Evolutionary conservation across 2,329 filamentous ascomycete genomes (phyloP).

Genomic region (Fusarium gaditjirri): DNA sequence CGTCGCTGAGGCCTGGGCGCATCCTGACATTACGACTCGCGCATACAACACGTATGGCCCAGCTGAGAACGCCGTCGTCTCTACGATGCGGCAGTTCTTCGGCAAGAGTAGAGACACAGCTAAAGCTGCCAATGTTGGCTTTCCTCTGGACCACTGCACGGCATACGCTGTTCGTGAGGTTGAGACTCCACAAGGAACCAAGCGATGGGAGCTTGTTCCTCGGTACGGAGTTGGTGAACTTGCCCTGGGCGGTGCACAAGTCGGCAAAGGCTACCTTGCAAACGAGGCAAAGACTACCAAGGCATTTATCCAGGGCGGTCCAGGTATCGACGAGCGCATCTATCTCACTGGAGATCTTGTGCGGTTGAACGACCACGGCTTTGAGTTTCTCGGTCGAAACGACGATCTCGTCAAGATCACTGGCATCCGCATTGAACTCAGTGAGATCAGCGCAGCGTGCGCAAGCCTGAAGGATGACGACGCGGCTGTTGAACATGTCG

Average conservation of each 20-base stretch:
- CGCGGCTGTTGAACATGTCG: slow-evolving; percentile 9
- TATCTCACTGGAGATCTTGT: slow-evolving; percentile 28
- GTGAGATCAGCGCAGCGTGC: slow-evolving; percentile 27
- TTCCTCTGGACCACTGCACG: slow-evolving; percentile 15
- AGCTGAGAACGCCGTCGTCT: slow-evolving; percentile 22
- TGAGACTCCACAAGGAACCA: not conserved
- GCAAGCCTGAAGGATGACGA: slow-evolving; percentile 22
- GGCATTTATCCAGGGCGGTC: slow-evolving; percentile 16
- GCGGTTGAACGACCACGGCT: slow-evolving; percentile 23
- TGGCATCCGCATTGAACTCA: slow-evolving; percentile 20
- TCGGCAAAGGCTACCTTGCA: slow-evolving; percentile 17
- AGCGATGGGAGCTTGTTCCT: slow-evolving; percentile 26
- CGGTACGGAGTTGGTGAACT: slow-evolving; percentile 26
- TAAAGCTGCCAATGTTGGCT: slow-evolving; percentile 26
- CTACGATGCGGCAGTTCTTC: slow-evolving; percentile 20
- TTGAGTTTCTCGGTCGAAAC: slow-evolving; percentile 26
- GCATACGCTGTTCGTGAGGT: slow-evolving; percentile 25
- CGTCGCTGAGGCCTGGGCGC: slow-evolving; percentile 21
- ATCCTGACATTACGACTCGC: slow-evolving; percentile 7
- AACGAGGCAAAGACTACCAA: slow-evolving; percentile 27
- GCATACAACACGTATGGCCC: slow-evolving; percentile 27
- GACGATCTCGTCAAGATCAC: slow-evolving; percentile 30
- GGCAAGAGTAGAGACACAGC: slow-evolving; percentile 12
- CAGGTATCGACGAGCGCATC: slow-evolving; percentile 18
- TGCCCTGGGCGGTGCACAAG: slow-evolving; percentile 16